Evolutionary conservation across 495 filamentous ascomycete genomes (phyloP).

Genomic region (Podospora appendiculata): DNA sequence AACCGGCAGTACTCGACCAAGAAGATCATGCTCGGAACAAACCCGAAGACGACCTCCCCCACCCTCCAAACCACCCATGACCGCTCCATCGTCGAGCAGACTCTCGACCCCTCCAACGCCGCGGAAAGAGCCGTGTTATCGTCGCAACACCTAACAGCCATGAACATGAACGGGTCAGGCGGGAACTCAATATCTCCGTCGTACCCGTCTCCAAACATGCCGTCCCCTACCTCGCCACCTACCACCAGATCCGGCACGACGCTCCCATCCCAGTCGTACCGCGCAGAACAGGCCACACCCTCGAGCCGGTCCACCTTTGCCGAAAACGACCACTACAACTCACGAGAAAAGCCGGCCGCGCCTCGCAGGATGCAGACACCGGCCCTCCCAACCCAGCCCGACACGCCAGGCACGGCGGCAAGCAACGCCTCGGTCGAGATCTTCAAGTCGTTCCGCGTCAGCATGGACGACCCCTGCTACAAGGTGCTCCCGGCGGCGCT

Average conservation of each 20-base stretch:
- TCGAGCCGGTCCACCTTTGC: conserved; percentile 39
- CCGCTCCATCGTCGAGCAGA: conserved; percentile 47
- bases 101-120: conserved; percentile 44
- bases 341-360: conserved; percentile 30
- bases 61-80: conserved; percentile 57
- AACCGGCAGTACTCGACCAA: conserved; percentile 86
- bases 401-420: conserved; percentile 32
- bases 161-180: conserved; percentile 65
- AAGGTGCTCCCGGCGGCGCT: conserved; percentile 93
- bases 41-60: conserved; percentile 68
- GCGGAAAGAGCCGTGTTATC: conserved; percentile 57
- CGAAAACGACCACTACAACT: conserved; percentile 41
- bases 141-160: conserved; percentile 66
- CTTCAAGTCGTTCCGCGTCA: conserved; percentile 96
- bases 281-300: conserved; percentile 35
- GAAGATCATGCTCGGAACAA: conserved; percentile 73
- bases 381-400: conserved; percentile 22
- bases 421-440: conserved; percentile 68
- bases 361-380: conserved; percentile 45
- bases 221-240: conserved; percentile 76
- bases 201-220: conserved; percentile 64
- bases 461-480: conserved; percentile 95
- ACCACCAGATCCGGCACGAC: conserved; percentile 35
- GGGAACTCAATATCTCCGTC: conserved; percentile 43
- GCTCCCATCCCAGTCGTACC: conserved; percentile 50